Evolutionary conservation across 192 early-diverging fungal genomes (phyloP).

Genomic region (Coemansia erecta): DNA sequence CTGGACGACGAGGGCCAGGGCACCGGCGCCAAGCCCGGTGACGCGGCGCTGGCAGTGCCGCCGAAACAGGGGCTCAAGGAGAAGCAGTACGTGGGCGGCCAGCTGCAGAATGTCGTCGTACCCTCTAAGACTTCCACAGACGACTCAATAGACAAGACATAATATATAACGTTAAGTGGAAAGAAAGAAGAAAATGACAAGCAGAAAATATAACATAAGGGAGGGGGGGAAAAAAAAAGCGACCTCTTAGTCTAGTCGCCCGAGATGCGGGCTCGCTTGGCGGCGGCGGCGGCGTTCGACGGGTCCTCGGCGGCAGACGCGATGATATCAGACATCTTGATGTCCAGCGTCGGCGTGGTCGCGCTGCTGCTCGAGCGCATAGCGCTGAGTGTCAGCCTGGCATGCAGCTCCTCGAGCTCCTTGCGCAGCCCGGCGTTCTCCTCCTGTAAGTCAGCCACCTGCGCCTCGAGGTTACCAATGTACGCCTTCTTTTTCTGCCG

Average conservation of each 20-base stretch:
- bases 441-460: slow-evolving; percentile 58
- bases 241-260: no score
- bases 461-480: slow-evolving; percentile 68
- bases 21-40: neutral
- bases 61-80: slow-evolving; percentile 16
- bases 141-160: neutral
- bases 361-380: slow-evolving; percentile 49
- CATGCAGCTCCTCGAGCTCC: slow-evolving; percentile 67
- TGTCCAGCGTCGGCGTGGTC: slow-evolving; percentile 27
- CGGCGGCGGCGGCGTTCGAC: slow-evolving; percentile 20
- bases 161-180: neutral
- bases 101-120: slow-evolving; percentile 13
- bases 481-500: slow-evolving; percentile 83
- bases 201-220: neutral
- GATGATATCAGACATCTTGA: neutral
- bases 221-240: neutral
- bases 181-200: slow-evolving; percentile 2
- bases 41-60: neutral
- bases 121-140: neutral
- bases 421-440: slow-evolving; percentile 64
- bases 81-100: slow-evolving; percentile 20
- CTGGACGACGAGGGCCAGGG: slow-evolving; percentile 26
- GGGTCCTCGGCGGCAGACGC: slow-evolving; percentile 12
- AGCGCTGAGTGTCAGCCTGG: slow-evolving; percentile 60
- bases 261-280: slow-evolving; percentile 29